phyloP scores from a whole-genome alignment of 495 filamentous ascomycete species.

The Aspergillus bridgeri region DNA sequence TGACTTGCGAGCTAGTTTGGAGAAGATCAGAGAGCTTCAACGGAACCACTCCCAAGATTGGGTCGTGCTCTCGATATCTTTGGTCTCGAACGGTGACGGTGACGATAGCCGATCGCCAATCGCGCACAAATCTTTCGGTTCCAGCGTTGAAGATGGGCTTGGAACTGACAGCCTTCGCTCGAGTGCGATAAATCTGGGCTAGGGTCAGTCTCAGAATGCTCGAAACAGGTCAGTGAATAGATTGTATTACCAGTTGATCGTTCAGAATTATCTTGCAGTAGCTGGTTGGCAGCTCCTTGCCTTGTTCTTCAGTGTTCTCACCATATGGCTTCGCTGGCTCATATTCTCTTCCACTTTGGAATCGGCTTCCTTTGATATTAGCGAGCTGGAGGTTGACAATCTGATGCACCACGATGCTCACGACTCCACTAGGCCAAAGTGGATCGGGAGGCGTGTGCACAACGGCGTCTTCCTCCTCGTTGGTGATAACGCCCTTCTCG shows the following conservation, averaged over 20 bases:
- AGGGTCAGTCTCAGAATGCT: constrained; percentile 3
- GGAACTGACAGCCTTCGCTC: constrained; percentile 84
- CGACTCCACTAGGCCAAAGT: constrained; percentile 85
- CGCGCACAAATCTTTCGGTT: constrained; percentile 89
- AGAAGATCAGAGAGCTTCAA: constrained; percentile 83
- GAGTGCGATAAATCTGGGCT: constrained; percentile 72
- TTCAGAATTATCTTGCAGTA: constrained; percentile 92
- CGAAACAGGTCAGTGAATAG: neutral
- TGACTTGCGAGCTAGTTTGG: constrained; percentile 78
- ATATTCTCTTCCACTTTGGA: constrained; percentile 75
- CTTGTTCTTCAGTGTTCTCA: constrained; percentile 75
- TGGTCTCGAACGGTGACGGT: constrained; percentile 85
- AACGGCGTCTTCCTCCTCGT: constrained; percentile 73
- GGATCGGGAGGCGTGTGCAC: constrained; percentile 90
- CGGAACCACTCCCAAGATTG: constrained; percentile 86
- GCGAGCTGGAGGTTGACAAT: constrained; percentile 89
- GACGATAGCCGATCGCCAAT: constrained; percentile 84
- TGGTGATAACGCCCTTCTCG: constrained; percentile 78
- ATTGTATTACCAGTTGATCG: constrained; percentile 64
- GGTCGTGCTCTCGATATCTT: constrained; percentile 87
- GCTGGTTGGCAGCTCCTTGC: constrained; percentile 72
- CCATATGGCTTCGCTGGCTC: constrained; percentile 87
- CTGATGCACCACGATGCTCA: constrained; percentile 83
- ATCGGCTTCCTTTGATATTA: constrained; percentile 61
- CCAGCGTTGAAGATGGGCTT: constrained; percentile 97